Conservation (phyloP, 345 rosid species). For the Barbarea vulgaris region DNA sequence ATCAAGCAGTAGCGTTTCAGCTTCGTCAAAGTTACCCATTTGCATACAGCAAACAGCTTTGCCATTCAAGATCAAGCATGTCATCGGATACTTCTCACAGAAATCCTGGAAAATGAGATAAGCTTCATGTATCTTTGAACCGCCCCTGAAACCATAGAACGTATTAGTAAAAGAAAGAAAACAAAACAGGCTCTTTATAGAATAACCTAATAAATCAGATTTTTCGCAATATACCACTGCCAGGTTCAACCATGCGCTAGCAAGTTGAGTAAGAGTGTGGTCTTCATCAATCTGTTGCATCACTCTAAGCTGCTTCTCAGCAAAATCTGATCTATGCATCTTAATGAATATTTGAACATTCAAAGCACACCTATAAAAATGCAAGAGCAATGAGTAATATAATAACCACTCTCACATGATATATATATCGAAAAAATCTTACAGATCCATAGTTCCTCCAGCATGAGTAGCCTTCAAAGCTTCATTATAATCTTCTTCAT, state of each 20-base stretch:
- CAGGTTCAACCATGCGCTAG: conserved; percentile 85
- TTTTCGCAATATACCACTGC: conserved; percentile 63
- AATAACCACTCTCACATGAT: background rate
- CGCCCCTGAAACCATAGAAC: conserved; percentile 34
- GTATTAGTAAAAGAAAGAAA: background rate
- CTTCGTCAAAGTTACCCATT: conserved; percentile 94
- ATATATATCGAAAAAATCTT: conserved; percentile 26
- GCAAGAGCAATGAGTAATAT: background rate
- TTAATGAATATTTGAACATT: conserved; percentile 87
- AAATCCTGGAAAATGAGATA: conserved; percentile 94
- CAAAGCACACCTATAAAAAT: conserved; percentile 69
- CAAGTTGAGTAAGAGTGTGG: conserved; percentile 92
- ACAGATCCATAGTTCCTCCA: conserved; percentile 88
- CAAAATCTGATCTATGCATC: conserved; percentile 86
- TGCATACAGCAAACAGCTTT: conserved; percentile 95
- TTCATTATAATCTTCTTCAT: conserved; percentile 77
- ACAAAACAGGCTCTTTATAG: background rate
- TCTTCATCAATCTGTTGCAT: conserved; percentile 96
- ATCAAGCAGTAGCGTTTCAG: conserved; percentile 84
- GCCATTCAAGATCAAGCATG: conserved; percentile 82
- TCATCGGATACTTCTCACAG: conserved; percentile 88
- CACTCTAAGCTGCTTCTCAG: conserved; percentile 77
- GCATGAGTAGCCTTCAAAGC: conserved; percentile 80
- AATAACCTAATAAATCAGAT: background rate
- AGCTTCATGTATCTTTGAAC: conserved; percentile 66